phyloP scores from a whole-genome alignment of 257 asterid genomes.

The Nicotiana obtusifolia region DNA sequence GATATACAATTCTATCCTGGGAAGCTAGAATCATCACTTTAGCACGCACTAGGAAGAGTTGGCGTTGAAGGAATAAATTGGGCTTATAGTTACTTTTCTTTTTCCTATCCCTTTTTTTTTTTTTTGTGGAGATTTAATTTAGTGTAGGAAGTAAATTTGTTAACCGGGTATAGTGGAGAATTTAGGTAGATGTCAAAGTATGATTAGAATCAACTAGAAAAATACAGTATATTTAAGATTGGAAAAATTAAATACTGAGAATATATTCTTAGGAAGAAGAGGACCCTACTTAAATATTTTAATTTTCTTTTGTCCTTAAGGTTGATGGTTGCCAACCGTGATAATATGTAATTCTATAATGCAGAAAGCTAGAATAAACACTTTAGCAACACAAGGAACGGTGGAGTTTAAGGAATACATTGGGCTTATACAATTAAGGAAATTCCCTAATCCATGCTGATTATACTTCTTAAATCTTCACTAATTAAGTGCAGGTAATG shows the following conservation, averaged over 20 bases:
- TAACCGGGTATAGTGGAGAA: not conserved
- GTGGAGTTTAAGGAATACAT: not conserved
- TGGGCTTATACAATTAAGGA: not conserved
- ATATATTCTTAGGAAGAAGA: not conserved
- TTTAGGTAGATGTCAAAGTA: not conserved
- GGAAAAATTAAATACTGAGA: not conserved
- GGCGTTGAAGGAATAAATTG: not conserved
- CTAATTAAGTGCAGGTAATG: not conserved
- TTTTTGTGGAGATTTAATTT: not conserved
- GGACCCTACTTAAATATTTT: not conserved
- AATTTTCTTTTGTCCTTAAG: not conserved
- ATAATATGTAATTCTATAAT: not conserved
- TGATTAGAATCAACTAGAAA: not conserved
- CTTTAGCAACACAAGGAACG: not conserved
- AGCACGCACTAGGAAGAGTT: not conserved
- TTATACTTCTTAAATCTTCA: not conserved
- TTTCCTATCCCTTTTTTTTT: not conserved
- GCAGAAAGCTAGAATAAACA: not conserved
- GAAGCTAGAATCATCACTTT: not conserved
- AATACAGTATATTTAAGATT: not conserved
- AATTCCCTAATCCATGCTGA: not conserved
- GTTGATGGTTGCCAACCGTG: not conserved
- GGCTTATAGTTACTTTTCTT: not conserved
- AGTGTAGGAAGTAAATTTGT: not conserved
- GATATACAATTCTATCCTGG: not conserved